Base-by-base conservation (phyloP, 2,329 filamentous ascomycete genomes). In the Coniochaeta sp. region DNA sequence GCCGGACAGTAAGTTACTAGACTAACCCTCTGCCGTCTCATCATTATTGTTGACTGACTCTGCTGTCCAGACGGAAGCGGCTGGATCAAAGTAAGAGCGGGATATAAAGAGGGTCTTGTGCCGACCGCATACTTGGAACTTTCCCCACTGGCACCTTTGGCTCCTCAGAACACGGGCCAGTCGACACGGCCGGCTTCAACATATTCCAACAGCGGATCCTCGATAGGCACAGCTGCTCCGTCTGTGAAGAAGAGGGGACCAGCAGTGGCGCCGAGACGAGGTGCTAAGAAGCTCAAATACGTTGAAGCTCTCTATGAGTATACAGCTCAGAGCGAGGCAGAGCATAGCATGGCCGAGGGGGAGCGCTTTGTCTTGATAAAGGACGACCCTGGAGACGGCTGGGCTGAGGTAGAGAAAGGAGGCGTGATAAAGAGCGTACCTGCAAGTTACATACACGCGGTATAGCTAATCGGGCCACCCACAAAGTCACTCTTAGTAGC, bases 291-390 rank as follows among this genome's bases (percentile, higher is more conserved):
- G 73, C 80, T 97, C 38, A 91, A 89, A 70, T 96, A 98, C 68
- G 93, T 96, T 1, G 90, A 96, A 71, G 95, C 95, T 1, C 66
- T 98, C 67, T 99, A 98, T 72, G 91, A 95, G 58, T 99, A 99
- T 72, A 81, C 87, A 58, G 91, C 93, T 19, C 88, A 91, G 68
- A 92, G 87, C 65, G 91, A 96, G 6, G 84, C 86, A 8, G 95
- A 99, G 75, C 92, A 93, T 73, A 91, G 82, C 69, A 99, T 99
- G 91, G 72, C 73, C 0, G 93, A 96, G 74, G 95, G 95, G 0
- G 95, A 99, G 74, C 84, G 87, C 58, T 96, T 99, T 69, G 92
- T 99, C 43, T 79, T 99, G 34, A 86, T 97, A 63, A 92, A 88
- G 68, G 87, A 90, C 60, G 93, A 98, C 70, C 83, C 87, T 0